Evolutionary conservation across 2,329 filamentous ascomycete genomes (phyloP).

Genomic region (Diplodia mutila): DNA sequence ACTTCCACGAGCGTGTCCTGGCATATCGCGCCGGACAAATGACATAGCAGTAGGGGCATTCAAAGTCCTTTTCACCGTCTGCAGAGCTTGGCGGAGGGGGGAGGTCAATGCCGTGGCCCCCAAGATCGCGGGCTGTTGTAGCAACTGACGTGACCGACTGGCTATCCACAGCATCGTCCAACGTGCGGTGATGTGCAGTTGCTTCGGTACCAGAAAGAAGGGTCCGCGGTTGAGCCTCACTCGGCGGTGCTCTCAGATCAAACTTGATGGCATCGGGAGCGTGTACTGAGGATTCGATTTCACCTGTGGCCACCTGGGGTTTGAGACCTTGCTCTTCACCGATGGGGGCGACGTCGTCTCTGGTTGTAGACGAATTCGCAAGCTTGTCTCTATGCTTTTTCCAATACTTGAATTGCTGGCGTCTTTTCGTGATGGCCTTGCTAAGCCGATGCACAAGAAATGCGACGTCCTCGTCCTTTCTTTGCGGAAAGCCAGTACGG

Average conservation of each 20-base stretch:
- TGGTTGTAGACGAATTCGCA: background rate
- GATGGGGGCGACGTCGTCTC: background rate
- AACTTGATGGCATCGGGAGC: background rate
- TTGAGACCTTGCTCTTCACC: background rate
- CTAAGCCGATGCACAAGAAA: conserved; percentile 36
- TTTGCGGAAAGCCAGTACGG: conserved; percentile 28
- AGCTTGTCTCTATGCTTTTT: conserved; percentile 42
- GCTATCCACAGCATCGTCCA: conserved; percentile 42
- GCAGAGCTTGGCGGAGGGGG: conserved; percentile 40
- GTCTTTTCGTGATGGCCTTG: conserved; percentile 39
- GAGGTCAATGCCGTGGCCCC: conserved; percentile 39
- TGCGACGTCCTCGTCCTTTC: conserved; percentile 29
- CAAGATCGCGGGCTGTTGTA: conserved; percentile 40
- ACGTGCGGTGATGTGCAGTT: conserved; percentile 41
- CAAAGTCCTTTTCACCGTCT: conserved; percentile 41
- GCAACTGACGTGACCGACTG: conserved; percentile 44
- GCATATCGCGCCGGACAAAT: conserved; percentile 44
- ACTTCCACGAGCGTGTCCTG: conserved; percentile 38
- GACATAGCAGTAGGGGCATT: conserved; percentile 45
- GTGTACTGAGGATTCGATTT: background rate
- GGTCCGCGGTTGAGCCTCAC: conserved; percentile 40
- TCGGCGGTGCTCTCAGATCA: conserved; percentile 31
- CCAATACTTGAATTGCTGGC: conserved; percentile 46
- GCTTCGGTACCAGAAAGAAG: conserved; percentile 44
- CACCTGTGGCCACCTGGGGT: background rate